Conservation (phyloP, 148 eudicot genomes). For the Selenicereus undatus region DNA sequence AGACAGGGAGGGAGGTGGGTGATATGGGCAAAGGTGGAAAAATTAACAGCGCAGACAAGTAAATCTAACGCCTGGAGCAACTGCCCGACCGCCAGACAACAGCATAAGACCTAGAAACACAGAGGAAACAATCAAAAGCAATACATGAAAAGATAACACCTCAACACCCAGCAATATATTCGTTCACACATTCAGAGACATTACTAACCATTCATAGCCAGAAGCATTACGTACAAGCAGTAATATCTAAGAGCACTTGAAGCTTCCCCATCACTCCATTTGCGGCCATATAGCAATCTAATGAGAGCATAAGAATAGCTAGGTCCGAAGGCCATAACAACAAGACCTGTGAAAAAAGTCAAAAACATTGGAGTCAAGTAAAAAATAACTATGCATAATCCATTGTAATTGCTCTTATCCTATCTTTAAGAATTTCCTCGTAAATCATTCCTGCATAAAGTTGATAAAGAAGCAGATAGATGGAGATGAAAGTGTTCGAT, state of each 20-base stretch:
- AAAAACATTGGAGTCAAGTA: not conserved
- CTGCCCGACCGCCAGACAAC: not conserved
- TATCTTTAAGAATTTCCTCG: not conserved
- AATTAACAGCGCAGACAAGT: not conserved
- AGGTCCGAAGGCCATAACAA: slow-evolving; percentile 91
- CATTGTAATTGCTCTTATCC: not conserved
- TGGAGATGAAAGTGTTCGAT: not conserved
- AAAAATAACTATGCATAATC: not conserved
- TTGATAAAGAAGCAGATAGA: not conserved
- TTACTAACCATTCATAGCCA: slow-evolving; percentile 85
- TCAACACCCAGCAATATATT: not conserved
- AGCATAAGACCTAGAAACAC: slow-evolving; percentile 5
- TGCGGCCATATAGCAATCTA: slow-evolving; percentile 82
- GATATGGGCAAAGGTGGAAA: not conserved
- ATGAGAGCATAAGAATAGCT: slow-evolving; percentile 91
- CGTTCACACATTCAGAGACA: not conserved
- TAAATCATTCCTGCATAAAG: not conserved
- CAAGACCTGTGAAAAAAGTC: slow-evolving; percentile 43
- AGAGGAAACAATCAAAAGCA: not conserved
- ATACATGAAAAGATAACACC: not conserved
- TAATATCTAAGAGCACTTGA: slow-evolving; percentile 78
- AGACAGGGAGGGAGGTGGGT: no score
- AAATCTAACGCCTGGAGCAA: not conserved
- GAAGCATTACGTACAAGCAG: slow-evolving; percentile 68
- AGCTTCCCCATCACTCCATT: slow-evolving; percentile 99